Evolutionary conservation across 768 basidiomycete genomes (phyloP), one percentile per base, ranked within the genome.

Genomic region (Tricholoma flavovirens): DNA sequence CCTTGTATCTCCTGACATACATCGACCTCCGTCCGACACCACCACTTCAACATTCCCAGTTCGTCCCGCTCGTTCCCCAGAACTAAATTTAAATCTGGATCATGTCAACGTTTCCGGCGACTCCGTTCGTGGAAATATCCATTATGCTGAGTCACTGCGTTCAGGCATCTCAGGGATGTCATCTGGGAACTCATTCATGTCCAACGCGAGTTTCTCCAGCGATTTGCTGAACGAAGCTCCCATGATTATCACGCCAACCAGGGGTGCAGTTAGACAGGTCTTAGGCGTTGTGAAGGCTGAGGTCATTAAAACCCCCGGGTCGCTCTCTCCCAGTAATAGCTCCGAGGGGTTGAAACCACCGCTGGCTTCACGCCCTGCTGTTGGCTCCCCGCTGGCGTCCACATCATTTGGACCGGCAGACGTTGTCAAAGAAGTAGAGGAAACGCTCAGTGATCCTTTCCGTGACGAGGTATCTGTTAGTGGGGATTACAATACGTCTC

Each of bases 221-320:
- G 90, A 91, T 62, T 80, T 92, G 72, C 73, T 91, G 57, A 83
- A 85, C 63, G 90, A 92, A 67, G 83, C 87, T 1, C 88, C 90
- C 21, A 84, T 87, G 74, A 92, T 92, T 62, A 82, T 92, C 59
- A 89, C 87, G 0, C 83, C 87, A 26, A 77, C 75, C 24, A 84
- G 82, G 57, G 77, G 82, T 29, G 74, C 78, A 48, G 81, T 88
- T 63, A 78, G 87, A 49, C 86, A 89, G 62, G 86, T 90, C 6
- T 70, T 89, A 40, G 88, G 88, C 32, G 83, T 89, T 35, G 84
- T 84, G 49, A 89, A 86, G 69, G 88, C 90, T 29, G 87, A 89
- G 66, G 85, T 92, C 32, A 83, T 93, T 58, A 85, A 78, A 57
- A 77, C 88, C 5, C 69, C 80, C 3, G 79, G 78, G 15, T 67